Base-by-base conservation (phyloP, 129 eudicot species). In the Saussurea involucrata region DNA sequence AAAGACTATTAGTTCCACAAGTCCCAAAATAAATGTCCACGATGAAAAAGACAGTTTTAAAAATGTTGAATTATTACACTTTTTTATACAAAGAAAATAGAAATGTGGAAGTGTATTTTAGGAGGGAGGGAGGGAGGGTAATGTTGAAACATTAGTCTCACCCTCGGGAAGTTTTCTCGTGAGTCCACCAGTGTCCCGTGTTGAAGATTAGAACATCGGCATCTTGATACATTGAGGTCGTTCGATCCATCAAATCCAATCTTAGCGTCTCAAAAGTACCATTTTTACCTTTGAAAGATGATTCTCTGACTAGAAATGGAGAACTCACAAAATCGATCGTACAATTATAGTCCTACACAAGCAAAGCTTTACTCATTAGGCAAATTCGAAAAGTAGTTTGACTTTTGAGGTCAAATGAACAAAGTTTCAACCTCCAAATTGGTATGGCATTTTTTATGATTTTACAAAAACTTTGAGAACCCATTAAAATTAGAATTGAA, bases 171-270 rank as follows among this genome's bases (percentile, higher is more conserved):
- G 96, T 95, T 83, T 95, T 95, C 83, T 92, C 99, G 78, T 92
- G 98, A 24, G 90, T 89, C 97, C 97, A 92, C 99, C 97, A 95
- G 58, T 95, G 99, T 20, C 97, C 99, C 5, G 99, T 95, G 73
- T 95, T 95, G 81, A 95, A 95, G 76, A 95, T 85, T 66, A 95
- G 58, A 24, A 89, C 69, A 77, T 92, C 94, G 24, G 97, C 99
- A 85, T 92, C 96, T 28, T 71, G 86, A 87, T 95, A 95, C 92
- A 85, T 92, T 65, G 87, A 69, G 79, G 94, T 88, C 4, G 97
- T 83, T 21, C 28, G 72, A 63, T 95, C 99, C 96, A 95, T 95
- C 81, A 88, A 77, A 83, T 95, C 99, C 81, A 95, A 81, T 73
- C 95, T 83, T 42, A 95, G 84, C 13, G 97, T 95, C 79, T 87